A percentile compares a stretch with the other conserved stretches of the same genome.
Conservation (phyloP, 495 filamentous ascomycete genomes). For the Trichoderma virens region DNA sequence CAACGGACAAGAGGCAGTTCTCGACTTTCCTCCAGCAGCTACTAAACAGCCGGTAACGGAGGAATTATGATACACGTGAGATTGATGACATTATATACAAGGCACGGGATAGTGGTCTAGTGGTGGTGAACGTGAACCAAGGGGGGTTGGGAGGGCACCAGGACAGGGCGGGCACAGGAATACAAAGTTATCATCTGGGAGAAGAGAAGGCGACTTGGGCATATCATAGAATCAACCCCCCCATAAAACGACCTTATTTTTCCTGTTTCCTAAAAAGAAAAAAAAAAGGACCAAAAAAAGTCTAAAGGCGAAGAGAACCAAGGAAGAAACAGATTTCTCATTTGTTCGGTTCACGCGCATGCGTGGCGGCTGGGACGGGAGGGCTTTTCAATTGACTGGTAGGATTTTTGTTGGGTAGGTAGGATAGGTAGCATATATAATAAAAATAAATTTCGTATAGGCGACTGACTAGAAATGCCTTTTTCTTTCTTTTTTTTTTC, state of each 20-base stretch:
- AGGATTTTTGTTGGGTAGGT: background rate
- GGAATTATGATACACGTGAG: background rate
- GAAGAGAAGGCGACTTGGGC: background rate
- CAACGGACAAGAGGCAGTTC: slow-evolving; percentile 40
- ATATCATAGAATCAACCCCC: slow-evolving; percentile 6
- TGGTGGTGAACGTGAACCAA: background rate
- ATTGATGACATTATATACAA: background rate
- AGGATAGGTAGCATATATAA: background rate
- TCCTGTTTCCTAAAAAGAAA: background rate
- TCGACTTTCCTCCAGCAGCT: slow-evolving; percentile 39
- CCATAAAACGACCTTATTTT: background rate
- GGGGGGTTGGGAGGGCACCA: too few species aligned
- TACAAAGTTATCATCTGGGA: background rate
- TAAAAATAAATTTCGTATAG: too few species aligned
- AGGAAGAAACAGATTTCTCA: background rate
- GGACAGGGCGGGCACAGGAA: background rate
- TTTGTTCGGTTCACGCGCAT: background rate
- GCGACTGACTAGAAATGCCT: too few species aligned
- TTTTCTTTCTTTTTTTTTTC: too few species aligned
- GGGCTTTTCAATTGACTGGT: background rate
- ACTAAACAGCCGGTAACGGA: slow-evolving; percentile 22
- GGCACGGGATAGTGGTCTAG: background rate
- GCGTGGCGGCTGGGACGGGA: background rate
- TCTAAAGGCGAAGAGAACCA: too few species aligned
- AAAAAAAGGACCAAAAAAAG: background rate